Evolutionary conservation across 2,329 filamentous ascomycete genomes (phyloP).

Genomic region (Rhinocladiella similis): DNA sequence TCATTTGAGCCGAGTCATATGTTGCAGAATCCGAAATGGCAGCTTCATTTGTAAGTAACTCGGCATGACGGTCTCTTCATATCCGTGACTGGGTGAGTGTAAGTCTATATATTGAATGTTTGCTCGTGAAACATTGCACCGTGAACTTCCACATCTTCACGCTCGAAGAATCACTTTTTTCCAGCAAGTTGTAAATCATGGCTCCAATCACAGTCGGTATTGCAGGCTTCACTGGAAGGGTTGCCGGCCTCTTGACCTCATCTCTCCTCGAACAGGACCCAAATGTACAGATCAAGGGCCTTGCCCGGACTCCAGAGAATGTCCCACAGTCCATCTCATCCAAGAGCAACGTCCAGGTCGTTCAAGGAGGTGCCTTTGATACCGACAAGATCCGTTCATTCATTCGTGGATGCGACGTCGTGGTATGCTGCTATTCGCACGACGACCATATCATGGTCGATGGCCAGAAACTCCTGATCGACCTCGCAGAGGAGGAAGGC

Average conservation of each 20-base stretch:
- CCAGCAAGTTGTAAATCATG: background rate
- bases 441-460: slow-evolving; percentile 41
- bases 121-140: too few species aligned
- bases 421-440: slow-evolving; percentile 45
- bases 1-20: too few species aligned
- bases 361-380: slow-evolving; percentile 33
- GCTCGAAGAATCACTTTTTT: too few species aligned
- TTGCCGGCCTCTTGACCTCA: slow-evolving; percentile 33
- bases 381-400: slow-evolving; percentile 30
- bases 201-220: slow-evolving; percentile 30
- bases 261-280: slow-evolving; percentile 32
- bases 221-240: slow-evolving; percentile 38
- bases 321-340: slow-evolving; percentile 24
- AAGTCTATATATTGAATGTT: too few species aligned
- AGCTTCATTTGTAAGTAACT: too few species aligned
- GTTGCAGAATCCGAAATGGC: too few species aligned
- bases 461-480: slow-evolving; percentile 45
- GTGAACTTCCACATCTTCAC: too few species aligned
- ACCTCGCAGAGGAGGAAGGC: slow-evolving; percentile 37
- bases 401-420: slow-evolving; percentile 36
- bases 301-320: slow-evolving; percentile 33
- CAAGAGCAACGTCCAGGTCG: slow-evolving; percentile 24
- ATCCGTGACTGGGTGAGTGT: too few species aligned
- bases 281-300: slow-evolving; percentile 32
- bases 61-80: too few species aligned